Evolutionary conservation across 2,329 filamentous ascomycete genomes (phyloP), one percentile per base, ranked within the genome.

Genomic region (Nothophoma quercina): DNA sequence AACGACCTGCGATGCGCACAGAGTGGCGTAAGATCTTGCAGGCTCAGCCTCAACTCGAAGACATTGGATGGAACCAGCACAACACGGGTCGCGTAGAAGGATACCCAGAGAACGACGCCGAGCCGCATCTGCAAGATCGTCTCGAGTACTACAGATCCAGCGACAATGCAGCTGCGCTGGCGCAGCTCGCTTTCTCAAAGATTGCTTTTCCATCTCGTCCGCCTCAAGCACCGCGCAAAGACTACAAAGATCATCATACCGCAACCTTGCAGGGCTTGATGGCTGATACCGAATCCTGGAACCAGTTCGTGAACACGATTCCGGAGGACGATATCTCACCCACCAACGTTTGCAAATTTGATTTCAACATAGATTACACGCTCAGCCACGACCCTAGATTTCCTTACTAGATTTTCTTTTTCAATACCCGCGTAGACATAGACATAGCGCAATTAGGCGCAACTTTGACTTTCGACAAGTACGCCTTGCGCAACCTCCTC

Each of bases 1-100:
- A 87, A 56, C 85, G 87, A 56, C 84, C 85, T 1, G 76, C 77
- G 2, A 79, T 88, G 39, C 79, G 80, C 50, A 76, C 81, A 30
- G 81, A 81, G 15, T 88, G 85, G 85, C 81, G 25, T 7, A 36
- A 26, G 1, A 28, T 70, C 5, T 35, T 70, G 1, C 52, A 63
- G 10, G 55, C 34, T 6, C 61, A 67, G 29, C 47, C 55, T n/a
- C 56, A 60, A 5, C 28, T 32, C 0, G 38, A 56, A 7, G 22
- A 23, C 1, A 66, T 67, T 26, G 58, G 54, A 1, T 73, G 69
- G 69, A 68, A 67, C 23, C 42, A 42, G 7, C 47, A 54, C 12
- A 55, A 54, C 0, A 71, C 68, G 0, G 69, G 66, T 8, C 59
- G 70, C 2, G 62, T 65, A 0, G 69, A 72, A 40, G 70, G 69